Conservation (phyloP, 805 yeast species). For the Candida vartiovaarae region DNA sequence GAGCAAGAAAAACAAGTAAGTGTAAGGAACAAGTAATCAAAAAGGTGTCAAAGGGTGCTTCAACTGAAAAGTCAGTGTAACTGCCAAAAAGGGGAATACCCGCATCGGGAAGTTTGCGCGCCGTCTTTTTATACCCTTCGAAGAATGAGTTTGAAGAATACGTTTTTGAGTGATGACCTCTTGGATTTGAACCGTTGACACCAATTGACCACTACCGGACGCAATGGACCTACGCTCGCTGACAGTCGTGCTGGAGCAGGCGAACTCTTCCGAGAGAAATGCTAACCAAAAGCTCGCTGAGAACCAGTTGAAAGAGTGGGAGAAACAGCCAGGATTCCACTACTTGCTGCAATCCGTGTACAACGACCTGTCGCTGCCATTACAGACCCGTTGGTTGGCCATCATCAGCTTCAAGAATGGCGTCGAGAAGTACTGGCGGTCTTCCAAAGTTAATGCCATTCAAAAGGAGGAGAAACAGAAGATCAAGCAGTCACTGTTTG, state of each 20-base stretch:
- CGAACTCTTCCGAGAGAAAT: conserved; percentile 44
- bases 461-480: conserved; percentile 60
- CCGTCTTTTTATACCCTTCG: no score
- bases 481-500: conserved; percentile 54
- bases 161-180: not conserved
- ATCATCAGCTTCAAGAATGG: conserved; percentile 86
- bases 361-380: conserved; percentile 47
- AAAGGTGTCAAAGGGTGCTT: no score
- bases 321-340: conserved; percentile 52
- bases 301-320: conserved; percentile 63
- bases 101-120: no score
- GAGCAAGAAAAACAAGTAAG: no score
- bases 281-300: conserved; percentile 60
- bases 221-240: conserved; percentile 9
- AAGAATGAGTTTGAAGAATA: no score
- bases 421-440: conserved; percentile 78
- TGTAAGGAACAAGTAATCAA: no score
- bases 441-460: conserved; percentile 48
- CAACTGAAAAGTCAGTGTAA: no score
- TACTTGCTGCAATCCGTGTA: conserved; percentile 53
- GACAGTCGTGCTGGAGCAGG: conserved; percentile 35
- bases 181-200: not conserved
- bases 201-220: not conserved
- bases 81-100: no score
- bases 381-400: conserved; percentile 79